phyloP scores from a whole-genome alignment of 179 eudicot species.

The Beta lomatogona region DNA sequence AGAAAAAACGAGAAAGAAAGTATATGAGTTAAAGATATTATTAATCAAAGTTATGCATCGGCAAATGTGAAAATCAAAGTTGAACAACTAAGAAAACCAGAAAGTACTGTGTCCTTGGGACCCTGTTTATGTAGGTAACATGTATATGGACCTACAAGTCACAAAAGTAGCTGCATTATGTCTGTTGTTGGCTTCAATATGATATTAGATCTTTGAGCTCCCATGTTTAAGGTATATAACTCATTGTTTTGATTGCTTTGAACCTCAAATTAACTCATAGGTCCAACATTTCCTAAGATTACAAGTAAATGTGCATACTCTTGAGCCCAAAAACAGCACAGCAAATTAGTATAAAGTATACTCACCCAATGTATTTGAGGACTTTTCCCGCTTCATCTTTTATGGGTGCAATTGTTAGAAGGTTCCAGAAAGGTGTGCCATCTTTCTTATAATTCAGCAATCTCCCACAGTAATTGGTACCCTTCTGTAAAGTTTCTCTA shows the following conservation, averaged over 20 bases:
- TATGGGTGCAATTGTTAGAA: conserved; percentile 88
- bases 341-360: neutral
- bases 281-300: neutral
- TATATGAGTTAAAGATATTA: too few relatives aligned
- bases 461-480: conserved; percentile 82
- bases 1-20: too few relatives aligned
- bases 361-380: conserved; percentile 89
- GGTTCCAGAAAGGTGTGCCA: conserved; percentile 95
- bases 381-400: conserved; percentile 84
- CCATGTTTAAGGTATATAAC: neutral
- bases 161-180: conserved; percentile 6
- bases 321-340: conserved; percentile 11
- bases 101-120: neutral
- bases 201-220: neutral
- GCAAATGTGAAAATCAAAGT: too few relatives aligned
- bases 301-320: neutral
- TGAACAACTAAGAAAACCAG: too few relatives aligned
- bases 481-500: conserved; percentile 64
- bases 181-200: neutral
- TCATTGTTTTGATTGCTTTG: neutral
- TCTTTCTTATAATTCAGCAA: conserved; percentile 95
- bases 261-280: neutral
- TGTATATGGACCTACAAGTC: conserved; percentile 1
- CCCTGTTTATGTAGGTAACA: conserved; percentile 1
- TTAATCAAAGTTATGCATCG: too few relatives aligned